These are phyloP conservation scores for Rugonectria rugulosa DNA, from an alignment of 2,329 filamentous ascomycete genomes.

Conservation along the genomic window DNA sequence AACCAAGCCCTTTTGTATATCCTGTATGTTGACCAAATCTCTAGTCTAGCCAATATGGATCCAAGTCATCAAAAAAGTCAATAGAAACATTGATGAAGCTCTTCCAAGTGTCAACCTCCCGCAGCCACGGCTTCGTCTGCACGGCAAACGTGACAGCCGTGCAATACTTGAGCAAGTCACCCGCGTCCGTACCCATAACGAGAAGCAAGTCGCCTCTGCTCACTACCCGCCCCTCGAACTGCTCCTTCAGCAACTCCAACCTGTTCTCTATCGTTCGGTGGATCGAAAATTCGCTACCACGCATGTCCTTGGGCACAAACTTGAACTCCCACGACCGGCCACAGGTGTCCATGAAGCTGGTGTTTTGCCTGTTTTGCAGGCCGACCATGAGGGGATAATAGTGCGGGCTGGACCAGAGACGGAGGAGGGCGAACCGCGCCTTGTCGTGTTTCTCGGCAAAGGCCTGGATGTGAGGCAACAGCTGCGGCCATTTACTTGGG, in stretches of 20 bases:
- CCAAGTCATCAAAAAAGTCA: constrained; percentile 29
- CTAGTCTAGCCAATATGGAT: constrained; percentile 35
- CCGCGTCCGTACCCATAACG: constrained; percentile 34
- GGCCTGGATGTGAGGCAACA: constrained; percentile 26
- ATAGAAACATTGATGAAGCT: constrained; percentile 40
- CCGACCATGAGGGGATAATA: constrained; percentile 42
- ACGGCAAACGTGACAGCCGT: constrained; percentile 38
- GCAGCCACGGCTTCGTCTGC: constrained; percentile 41
- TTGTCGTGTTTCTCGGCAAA: constrained; percentile 19
- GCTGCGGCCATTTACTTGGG: constrained; percentile 32
- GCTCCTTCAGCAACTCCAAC: constrained; percentile 23
- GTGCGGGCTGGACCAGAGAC: constrained; percentile 40
- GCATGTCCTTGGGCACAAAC: constrained; percentile 41
- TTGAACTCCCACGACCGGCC: constrained; percentile 39
- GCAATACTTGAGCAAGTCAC: constrained; percentile 34
- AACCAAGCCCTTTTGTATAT: too few species aligned
- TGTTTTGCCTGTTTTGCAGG: constrained; percentile 20
- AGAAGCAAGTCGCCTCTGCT: constrained; percentile 37
- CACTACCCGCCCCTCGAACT: constrained; percentile 31
- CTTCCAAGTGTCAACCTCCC: constrained; percentile 40
- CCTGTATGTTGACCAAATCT: too few species aligned
- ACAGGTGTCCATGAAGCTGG: constrained; percentile 37
- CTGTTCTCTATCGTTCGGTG: constrained; percentile 22
- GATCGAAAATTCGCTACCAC: constrained; percentile 34
- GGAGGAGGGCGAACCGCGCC: constrained; percentile 38